Conservation (phyloP, 1,139 yeast genomes). For the Saccharomyces hybrid region DNA sequence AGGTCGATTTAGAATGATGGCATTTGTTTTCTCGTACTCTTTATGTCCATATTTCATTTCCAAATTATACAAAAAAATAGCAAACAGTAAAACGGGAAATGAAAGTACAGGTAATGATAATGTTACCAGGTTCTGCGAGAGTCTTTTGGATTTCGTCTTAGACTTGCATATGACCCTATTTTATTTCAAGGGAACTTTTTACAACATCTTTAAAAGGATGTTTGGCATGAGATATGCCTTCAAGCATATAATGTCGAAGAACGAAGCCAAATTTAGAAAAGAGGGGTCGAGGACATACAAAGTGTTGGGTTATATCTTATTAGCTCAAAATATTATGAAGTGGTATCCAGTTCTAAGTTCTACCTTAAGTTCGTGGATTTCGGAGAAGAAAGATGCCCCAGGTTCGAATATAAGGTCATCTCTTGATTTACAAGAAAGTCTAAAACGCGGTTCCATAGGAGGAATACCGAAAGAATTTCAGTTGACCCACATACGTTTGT, state of each 20-base stretch:
- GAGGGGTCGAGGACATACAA: constrained; percentile 48
- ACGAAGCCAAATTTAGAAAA: constrained; percentile 31
- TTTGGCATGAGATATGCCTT: constrained; percentile 74
- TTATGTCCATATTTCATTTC: constrained; percentile 48
- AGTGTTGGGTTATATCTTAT: constrained; percentile 61
- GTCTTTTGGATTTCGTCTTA: constrained; percentile 44
- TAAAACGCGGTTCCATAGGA: constrained; percentile 1
- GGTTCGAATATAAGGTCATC: not conserved
- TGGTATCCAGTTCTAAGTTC: constrained; percentile 12
- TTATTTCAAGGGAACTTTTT: constrained; percentile 74
- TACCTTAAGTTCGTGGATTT: not conserved
- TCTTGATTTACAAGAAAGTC: not conserved
- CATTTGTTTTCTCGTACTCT: constrained; percentile 49
- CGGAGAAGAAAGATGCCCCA: not conserved
- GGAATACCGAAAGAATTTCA: constrained; percentile 12
- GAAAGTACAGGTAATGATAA: constrained; percentile 19
- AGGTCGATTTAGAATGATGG: constrained; percentile 37
- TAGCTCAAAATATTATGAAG: constrained; percentile 52
- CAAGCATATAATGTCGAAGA: constrained; percentile 51
- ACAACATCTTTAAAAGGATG: constrained; percentile 65
- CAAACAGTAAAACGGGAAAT: constrained; percentile 8
- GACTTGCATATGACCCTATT: constrained; percentile 73
- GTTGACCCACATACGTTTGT: constrained; percentile 39
- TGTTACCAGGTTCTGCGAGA: constrained; percentile 32
- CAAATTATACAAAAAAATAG: constrained; percentile 19